Base-by-base conservation (phyloP, 768 basidiomycete species). In the Collybiopsis luxurians region DNA sequence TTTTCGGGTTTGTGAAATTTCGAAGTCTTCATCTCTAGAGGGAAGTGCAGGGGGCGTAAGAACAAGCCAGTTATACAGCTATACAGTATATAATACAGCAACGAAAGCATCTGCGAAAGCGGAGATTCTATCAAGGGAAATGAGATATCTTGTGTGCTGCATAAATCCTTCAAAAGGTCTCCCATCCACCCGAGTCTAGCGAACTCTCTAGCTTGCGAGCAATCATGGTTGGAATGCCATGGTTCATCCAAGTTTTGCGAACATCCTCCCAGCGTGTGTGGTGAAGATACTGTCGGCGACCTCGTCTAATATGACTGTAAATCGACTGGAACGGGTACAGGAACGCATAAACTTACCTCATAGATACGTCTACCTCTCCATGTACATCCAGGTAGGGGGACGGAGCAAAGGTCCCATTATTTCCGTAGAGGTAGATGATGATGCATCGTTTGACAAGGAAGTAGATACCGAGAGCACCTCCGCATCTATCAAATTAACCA, bases 321-420 rank as follows among this genome's bases (percentile, higher is more conserved):
- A 21, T 49, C 23, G 55, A 27, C 48, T n/a, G n/a, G n/a, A n/a
- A n/a, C n/a, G n/a, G n/a, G n/a, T n/a, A n/a, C n/a, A n/a, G n/a
- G n/a, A n/a, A n/a, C n/a, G n/a, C n/a, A n/a, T n/a, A n/a, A 19
- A 66, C 79, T 56, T 63, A 93, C 95, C 92, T 85, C 88, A 96
- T 92, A 2, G 89, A 89, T 12, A 91, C 77, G 68, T 98, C 96
- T 2, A 93, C 82, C 65, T 98, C 97, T 1, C 96, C 97, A 59
- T 98, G 97, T 1, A 83, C 83, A 64, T 99, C 97, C 39, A 98
- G 80, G 65, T 97, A 98, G 0, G 96, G 95, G 28, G 95, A 90
- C 13, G 85, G 82, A 1, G 82, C 79, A 71, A 95, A 98, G 2
- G 91, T 85, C n/a, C 96, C 97, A 49, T 87, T 92, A 59, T 85